A percentile compares a stretch with the other conserved stretches of the same genome.
These are phyloP conservation scores for Cajanus cajan DNA, from an alignment of 306 rosid species.

Conservation along the genomic window DNA sequence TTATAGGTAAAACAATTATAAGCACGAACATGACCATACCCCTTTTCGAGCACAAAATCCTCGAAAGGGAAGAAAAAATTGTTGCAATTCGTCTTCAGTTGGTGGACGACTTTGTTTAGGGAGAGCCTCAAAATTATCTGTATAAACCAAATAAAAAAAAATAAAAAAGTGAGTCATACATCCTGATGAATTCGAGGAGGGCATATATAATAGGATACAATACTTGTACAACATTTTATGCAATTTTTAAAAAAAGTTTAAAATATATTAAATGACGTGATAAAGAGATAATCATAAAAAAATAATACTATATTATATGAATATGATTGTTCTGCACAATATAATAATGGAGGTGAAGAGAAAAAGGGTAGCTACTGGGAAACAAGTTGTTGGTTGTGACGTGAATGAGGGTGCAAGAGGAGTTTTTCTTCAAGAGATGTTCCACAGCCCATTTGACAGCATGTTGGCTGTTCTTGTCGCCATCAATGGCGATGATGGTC, in stretches of 20 bases:
- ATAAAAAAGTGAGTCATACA: not conserved
- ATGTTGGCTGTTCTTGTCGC: slow-evolving; percentile 54
- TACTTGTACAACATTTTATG: too few relatives aligned
- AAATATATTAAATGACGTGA: too few relatives aligned
- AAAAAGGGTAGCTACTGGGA: slow-evolving; percentile 60
- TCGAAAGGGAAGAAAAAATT: slow-evolving; percentile 67
- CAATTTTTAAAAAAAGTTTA: too few relatives aligned
- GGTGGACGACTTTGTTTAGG: slow-evolving; percentile 55
- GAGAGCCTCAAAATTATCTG: slow-evolving; percentile 35
- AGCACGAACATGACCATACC: slow-evolving; percentile 21
- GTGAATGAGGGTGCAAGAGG: slow-evolving; percentile 58
- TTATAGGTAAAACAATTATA: not conserved
- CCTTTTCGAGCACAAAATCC: slow-evolving; percentile 85
- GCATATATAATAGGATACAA: too few relatives aligned
- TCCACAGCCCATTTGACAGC: slow-evolving; percentile 88
- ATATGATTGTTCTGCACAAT: not conserved
- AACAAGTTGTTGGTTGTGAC: slow-evolving; percentile 45
- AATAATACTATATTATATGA: too few relatives aligned
- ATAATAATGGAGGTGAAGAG: not conserved
- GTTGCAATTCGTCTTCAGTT: slow-evolving; percentile 57
- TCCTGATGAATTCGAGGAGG: not conserved
- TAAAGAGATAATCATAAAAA: too few relatives aligned
- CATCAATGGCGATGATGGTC: slow-evolving; percentile 58
- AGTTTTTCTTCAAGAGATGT: slow-evolving; percentile 33
- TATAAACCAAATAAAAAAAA: not conserved